Evolutionary conservation across 345 rosid species (phyloP).

Genomic region (Garcia nutans): DNA sequence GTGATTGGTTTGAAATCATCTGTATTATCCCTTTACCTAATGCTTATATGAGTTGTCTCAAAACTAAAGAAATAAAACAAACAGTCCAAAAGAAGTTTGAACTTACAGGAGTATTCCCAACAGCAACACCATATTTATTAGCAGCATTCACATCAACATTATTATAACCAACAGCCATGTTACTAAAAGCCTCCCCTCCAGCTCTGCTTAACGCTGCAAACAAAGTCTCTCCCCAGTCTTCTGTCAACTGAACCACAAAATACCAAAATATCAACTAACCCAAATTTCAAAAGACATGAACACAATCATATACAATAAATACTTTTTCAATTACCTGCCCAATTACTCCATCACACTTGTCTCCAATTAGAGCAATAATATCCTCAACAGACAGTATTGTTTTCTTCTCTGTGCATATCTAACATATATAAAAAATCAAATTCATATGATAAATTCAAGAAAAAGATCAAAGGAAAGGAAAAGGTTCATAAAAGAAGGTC

Average conservation of each 20-base stretch:
- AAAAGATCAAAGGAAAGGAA: neutral
- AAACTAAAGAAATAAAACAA: too few species aligned
- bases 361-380: slow-evolving; percentile 77
- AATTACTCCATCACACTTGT: slow-evolving; percentile 91
- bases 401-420: slow-evolving; percentile 94
- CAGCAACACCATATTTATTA: slow-evolving; percentile 86
- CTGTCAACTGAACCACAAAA: slow-evolving; percentile 61
- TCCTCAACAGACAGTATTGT: slow-evolving; percentile 92
- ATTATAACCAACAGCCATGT: slow-evolving; percentile 99
- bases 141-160: slow-evolving; percentile 96
- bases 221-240: slow-evolving; percentile 94
- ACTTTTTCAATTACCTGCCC: slow-evolving; percentile 59
- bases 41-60: too few species aligned
- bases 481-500: neutral
- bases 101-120: slow-evolving; percentile 95
- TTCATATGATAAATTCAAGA: slow-evolving; percentile 2
- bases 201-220: slow-evolving; percentile 87
- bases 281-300: slow-evolving; percentile 4
- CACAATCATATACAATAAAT: neutral
- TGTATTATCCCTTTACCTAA: too few species aligned
- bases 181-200: slow-evolving; percentile 89
- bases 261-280: neutral
- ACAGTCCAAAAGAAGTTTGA: neutral
- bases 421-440: neutral
- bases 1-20: too few species aligned